Base-by-base conservation (phyloP, 371 early-diverging fungal genomes). In the Zychaea mexicana region DNA sequence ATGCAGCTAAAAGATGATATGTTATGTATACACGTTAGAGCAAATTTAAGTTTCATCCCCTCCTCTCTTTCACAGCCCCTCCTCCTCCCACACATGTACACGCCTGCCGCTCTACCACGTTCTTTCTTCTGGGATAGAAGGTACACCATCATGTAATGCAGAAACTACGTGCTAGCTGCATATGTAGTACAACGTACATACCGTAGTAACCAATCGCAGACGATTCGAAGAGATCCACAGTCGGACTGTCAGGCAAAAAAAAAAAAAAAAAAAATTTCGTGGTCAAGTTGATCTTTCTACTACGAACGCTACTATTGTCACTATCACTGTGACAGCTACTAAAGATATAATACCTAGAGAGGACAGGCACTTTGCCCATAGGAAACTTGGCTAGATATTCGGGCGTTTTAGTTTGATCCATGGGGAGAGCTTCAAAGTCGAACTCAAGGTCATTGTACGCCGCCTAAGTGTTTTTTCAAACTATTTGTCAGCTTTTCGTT, bases 311-410 rank as follows among this genome's bases (percentile, higher is more conserved):
- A 52, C 12, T 21, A 52, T 21, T 15, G 3, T 13, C 17, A 21
- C 12, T 21, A 26, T 21, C 12, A 28, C 19, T 21, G 24, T 92
- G n/a, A n/a, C n/a, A n/a, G n/a, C n/a, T n/a, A n/a, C n/a, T n/a
- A n/a, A n/a, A n/a, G n/a, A n/a, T n/a, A n/a, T 89, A 60, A 86
- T 73, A 61, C 85, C 80, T 56, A 77, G 92, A 93, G 67, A 94
- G 91, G 47, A 82, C 89, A 33, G 97, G 97, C 66, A 92, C 85
- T 87, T 93, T 88, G 65, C 88, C 91, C 58, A 70, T 32, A 63
- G 96, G 92, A 86, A 91, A 96, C 85, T 94, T 94, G 73, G 84
- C 82, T 57, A 90, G 68, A 86, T 82, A 95, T 70, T 90, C 96
- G 56, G 87, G 76, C 58, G 84, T 81, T 83, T 85, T 85, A 80